phyloP scores from a whole-genome alignment of 495 filamentous ascomycete genomes.

The Letharia lupina region DNA sequence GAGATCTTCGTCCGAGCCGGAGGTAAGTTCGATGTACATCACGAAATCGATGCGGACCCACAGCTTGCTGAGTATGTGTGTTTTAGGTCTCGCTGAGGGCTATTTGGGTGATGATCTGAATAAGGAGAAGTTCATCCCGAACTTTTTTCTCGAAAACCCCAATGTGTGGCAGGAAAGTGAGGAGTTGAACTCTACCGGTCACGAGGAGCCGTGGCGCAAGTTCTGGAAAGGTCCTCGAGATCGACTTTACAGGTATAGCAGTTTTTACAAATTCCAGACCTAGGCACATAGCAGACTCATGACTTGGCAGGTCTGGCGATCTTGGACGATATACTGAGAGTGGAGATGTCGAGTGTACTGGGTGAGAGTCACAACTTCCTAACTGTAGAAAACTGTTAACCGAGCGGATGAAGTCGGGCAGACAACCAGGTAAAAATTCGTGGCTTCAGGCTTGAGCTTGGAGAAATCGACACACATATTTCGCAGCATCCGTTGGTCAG shows the following conservation, averaged over 20 bases:
- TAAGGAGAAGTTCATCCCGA: constrained; percentile 71
- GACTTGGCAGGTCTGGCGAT: constrained; percentile 48
- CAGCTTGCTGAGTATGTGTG: not conserved
- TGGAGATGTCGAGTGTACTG: constrained; percentile 36
- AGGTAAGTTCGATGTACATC: constrained; percentile 33
- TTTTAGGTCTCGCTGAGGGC: constrained; percentile 59
- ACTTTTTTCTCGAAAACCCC: constrained; percentile 74
- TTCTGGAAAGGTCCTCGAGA: constrained; percentile 81
- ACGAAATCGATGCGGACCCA: not conserved
- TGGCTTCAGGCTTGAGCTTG: constrained; percentile 90
- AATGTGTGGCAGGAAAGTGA: constrained; percentile 62
- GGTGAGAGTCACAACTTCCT: not conserved
- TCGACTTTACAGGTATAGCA: constrained; percentile 67
- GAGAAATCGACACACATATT: constrained; percentile 84
- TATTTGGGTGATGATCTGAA: constrained; percentile 71
- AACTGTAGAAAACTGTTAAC: not conserved
- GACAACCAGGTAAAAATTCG: constrained; percentile 94
- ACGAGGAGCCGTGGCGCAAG: constrained; percentile 61
- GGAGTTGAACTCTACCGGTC: constrained; percentile 31
- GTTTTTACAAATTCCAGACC: constrained; percentile 40
- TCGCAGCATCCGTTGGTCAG: constrained; percentile 63
- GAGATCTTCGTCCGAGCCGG: constrained; percentile 85
- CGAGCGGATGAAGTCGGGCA: constrained; percentile 60
- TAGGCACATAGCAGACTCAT: constrained; percentile 58
- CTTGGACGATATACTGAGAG: constrained; percentile 36